phyloP scores from a whole-genome alignment of 805 yeast genomes.

The Wickerhamia fluorescens region DNA sequence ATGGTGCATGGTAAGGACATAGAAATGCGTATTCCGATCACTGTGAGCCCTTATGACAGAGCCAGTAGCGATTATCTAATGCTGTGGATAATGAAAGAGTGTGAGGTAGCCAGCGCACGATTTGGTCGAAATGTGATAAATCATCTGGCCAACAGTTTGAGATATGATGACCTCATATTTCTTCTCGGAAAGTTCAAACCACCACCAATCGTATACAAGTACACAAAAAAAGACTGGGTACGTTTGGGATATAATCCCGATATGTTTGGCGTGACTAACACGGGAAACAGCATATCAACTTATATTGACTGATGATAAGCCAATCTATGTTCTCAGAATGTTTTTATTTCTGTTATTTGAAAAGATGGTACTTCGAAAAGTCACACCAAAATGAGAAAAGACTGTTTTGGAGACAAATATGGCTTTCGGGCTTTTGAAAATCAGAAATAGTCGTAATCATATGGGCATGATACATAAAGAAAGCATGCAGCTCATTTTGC shows the following conservation, averaged over 20 bases:
- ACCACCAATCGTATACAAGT: conserved; percentile 23
- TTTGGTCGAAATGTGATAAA: conserved; percentile 28
- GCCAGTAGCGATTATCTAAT: conserved; percentile 42
- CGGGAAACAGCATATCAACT: conserved; percentile 12
- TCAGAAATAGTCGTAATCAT: too few relatives aligned
- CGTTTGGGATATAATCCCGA: conserved; percentile 32
- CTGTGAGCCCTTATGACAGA: conserved; percentile 47
- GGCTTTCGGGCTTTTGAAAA: too few relatives aligned
- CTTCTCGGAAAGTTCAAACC: conserved; percentile 15
- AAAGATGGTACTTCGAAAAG: too few relatives aligned
- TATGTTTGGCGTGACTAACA: conserved; percentile 17
- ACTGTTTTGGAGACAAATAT: too few relatives aligned
- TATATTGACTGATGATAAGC: conserved; percentile 16
- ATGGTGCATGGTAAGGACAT: conserved; percentile 43
- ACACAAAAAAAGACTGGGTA: conserved; percentile 30
- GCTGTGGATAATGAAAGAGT: conserved; percentile 48
- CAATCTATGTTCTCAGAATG: too few relatives aligned
- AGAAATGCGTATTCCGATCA: conserved; percentile 44
- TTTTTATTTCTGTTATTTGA: too few relatives aligned
- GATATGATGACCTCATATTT: conserved; percentile 15
- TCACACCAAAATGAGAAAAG: neutral
- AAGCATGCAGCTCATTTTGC: neutral
- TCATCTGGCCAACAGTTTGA: conserved; percentile 10
- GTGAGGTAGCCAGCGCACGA: conserved; percentile 33
- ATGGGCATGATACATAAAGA: too few relatives aligned